Evolutionary conservation across 306 rosid species (phyloP).

Genomic region (Begonia masoniana): DNA sequence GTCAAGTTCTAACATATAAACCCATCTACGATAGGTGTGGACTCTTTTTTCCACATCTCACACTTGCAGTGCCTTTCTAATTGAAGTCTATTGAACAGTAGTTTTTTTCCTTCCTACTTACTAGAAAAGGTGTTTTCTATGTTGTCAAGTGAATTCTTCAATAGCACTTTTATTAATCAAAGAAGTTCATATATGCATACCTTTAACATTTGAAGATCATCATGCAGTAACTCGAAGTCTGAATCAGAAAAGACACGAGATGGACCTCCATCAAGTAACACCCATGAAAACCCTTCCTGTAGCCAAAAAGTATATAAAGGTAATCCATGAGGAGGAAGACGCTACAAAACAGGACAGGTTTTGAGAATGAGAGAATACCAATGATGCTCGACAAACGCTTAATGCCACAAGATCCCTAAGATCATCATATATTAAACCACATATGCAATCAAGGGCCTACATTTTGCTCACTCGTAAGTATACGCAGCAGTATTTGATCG

Average conservation of each 20-base stretch:
- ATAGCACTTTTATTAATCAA: not conserved
- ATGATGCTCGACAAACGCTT: slow-evolving; percentile 39
- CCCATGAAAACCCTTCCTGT: slow-evolving; percentile 47
- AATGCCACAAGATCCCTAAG: slow-evolving; percentile 33
- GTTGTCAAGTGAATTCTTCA: not conserved
- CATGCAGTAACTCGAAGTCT: slow-evolving; percentile 24
- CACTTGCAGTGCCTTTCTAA: not conserved
- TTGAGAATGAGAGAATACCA: slow-evolving; percentile 19
- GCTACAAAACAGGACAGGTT: slow-evolving; percentile 2
- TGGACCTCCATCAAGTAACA: slow-evolving; percentile 51
- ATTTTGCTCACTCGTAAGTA: slow-evolving; percentile 6
- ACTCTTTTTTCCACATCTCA: no score
- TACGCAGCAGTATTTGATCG: not conserved
- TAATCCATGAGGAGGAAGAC: not conserved
- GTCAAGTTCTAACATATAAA: no score
- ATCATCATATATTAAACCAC: slow-evolving; percentile 33
- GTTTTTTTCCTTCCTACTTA: not conserved
- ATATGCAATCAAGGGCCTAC: slow-evolving; percentile 32
- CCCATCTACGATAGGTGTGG: no score
- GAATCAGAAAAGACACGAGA: slow-evolving; percentile 41
- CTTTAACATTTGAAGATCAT: slow-evolving; percentile 33
- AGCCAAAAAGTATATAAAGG: slow-evolving; percentile 7
- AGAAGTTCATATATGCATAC: slow-evolving; percentile 8
- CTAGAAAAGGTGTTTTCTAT: not conserved
- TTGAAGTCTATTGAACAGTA: not conserved